These are phyloP conservation scores for Salix caprea DNA, from an alignment of 345 rosid genomes.

Conservation along the genomic window DNA sequence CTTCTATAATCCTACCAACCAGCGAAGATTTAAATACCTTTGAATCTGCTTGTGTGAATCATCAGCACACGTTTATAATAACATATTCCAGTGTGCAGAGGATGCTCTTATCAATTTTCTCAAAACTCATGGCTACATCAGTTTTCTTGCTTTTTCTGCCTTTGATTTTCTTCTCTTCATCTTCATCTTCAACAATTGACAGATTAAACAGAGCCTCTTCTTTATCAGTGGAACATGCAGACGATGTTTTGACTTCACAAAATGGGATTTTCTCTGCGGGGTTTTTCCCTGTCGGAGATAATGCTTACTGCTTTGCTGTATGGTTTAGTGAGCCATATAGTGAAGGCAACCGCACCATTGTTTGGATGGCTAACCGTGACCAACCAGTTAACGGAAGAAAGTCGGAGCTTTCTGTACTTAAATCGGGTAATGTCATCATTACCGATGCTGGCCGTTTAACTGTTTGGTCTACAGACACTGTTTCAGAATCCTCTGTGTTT, in stretches of 20 bases:
- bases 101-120: too few species aligned
- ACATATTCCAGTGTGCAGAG: too few species aligned
- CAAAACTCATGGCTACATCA: not conserved
- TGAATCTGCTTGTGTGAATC: too few species aligned
- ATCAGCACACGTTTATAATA: too few species aligned
- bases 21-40: too few species aligned
- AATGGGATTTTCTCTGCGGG: conserved; percentile 18
- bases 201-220: not conserved
- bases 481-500: not conserved
- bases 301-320: conserved; percentile 26
- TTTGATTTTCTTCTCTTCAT: not conserved
- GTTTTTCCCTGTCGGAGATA: conserved; percentile 16
- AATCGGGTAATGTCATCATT: conserved; percentile 14
- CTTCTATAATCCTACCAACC: too few species aligned
- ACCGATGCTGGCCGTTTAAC: conserved; percentile 12
- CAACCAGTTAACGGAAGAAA: conserved; percentile 25
- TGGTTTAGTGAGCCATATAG: conserved; percentile 16
- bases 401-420: conserved; percentile 17
- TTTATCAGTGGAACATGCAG: conserved; percentile 6
- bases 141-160: not conserved
- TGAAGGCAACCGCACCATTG: conserved; percentile 3
- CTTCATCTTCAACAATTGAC: not conserved
- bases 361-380: conserved; percentile 37
- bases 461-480: conserved; percentile 1
- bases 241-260: conserved; percentile 9